Evolutionary conservation across 2,329 filamentous ascomycete genomes (phyloP).

Genomic region (Ascochyta lentis): DNA sequence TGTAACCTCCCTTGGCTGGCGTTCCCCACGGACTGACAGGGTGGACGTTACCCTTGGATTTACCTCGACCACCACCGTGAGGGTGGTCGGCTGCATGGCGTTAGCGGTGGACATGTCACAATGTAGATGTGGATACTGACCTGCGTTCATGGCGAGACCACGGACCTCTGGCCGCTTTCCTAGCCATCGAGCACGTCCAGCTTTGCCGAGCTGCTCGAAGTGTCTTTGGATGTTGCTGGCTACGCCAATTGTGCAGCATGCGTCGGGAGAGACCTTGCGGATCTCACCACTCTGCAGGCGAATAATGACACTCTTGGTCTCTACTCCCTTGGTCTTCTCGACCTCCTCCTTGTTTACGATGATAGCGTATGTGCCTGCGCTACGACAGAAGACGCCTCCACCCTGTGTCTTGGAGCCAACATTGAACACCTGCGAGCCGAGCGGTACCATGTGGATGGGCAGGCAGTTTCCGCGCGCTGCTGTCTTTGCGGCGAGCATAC

Average conservation of each 20-base stretch:
- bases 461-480: slow-evolving; percentile 94
- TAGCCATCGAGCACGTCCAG: slow-evolving; percentile 89
- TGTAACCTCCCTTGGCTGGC: slow-evolving; percentile 87
- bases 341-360: slow-evolving; percentile 86
- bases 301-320: slow-evolving; percentile 80
- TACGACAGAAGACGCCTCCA: slow-evolving; percentile 89
- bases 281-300: slow-evolving; percentile 92
- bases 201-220: slow-evolving; percentile 91
- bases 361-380: slow-evolving; percentile 89
- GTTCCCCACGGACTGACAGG: slow-evolving; percentile 97
- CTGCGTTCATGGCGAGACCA: slow-evolving; percentile 98
- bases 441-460: slow-evolving; percentile 92
- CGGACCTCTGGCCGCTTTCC: slow-evolving; percentile 94
- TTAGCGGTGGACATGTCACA: slow-evolving; percentile 16
- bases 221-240: slow-evolving; percentile 93
- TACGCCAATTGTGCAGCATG: slow-evolving; percentile 92
- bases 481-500: slow-evolving; percentile 93
- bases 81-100: slow-evolving; percentile 78
- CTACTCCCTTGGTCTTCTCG: slow-evolving; percentile 65
- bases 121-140: slow-evolving; percentile 51
- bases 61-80: slow-evolving; percentile 98
- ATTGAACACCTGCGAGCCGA: slow-evolving; percentile 92
- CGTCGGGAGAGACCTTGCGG: slow-evolving; percentile 85
- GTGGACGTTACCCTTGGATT: slow-evolving; percentile 97
- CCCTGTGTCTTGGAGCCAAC: slow-evolving; percentile 77